Evolutionary conservation across 2,329 filamentous ascomycete species (phyloP).

Genomic region (Fusarium caatingaense): DNA sequence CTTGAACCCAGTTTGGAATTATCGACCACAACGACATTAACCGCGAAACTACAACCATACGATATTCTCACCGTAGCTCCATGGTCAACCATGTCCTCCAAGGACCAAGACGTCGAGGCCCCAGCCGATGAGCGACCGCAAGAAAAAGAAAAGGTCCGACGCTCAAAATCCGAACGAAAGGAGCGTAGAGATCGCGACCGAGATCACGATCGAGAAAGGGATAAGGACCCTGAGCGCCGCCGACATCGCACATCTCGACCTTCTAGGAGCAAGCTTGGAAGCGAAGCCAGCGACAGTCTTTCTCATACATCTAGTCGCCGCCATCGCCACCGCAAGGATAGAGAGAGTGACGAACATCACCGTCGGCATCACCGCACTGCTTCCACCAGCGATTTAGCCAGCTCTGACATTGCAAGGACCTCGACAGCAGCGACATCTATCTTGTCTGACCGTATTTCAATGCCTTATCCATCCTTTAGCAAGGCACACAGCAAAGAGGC

Average conservation of each 20-base stretch:
- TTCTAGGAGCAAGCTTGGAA: conserved; percentile 55
- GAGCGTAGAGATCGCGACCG: conserved; percentile 52
- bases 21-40: conserved; percentile 21
- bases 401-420: conserved; percentile 57
- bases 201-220: conserved; percentile 49
- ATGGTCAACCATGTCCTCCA: conserved; percentile 56
- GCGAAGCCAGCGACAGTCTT: conserved; percentile 55
- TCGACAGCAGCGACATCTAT: conserved; percentile 50
- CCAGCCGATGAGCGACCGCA: conserved; percentile 52
- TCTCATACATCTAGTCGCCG: conserved; percentile 53
- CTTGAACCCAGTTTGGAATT: conserved; percentile 27
- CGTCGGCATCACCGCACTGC: conserved; percentile 43
- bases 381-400: conserved; percentile 62
- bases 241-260: conserved; percentile 56
- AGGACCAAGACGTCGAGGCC: conserved; percentile 56
- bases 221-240: conserved; percentile 51
- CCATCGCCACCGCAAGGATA: conserved; percentile 49
- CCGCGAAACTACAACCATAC: conserved; percentile 14
- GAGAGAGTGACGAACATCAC: conserved; percentile 51
- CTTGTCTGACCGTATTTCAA: conserved; percentile 58
- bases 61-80: conserved; percentile 19
- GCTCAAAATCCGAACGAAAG: conserved; percentile 55
- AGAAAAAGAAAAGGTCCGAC: conserved; percentile 57
- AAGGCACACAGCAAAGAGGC: conserved; percentile 93
- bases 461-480: conserved; percentile 85